Conservation (phyloP, 2,329 filamentous ascomycete species). For the Ceratocystis variospora region DNA sequence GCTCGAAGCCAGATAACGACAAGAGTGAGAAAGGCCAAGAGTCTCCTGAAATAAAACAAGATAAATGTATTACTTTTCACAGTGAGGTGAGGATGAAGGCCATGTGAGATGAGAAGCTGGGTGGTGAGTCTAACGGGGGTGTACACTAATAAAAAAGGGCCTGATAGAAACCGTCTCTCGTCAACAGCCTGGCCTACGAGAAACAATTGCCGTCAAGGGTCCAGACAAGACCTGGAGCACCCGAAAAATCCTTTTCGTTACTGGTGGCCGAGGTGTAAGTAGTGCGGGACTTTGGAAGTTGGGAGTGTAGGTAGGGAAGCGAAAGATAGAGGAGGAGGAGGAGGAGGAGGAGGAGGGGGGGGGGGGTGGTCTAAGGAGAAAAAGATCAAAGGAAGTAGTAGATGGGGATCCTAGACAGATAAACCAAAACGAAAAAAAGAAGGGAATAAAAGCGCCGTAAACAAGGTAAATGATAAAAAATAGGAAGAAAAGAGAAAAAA, state of each 20-base stretch:
- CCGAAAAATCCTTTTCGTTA: neutral
- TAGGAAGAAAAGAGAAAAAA: neutral
- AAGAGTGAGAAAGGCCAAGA: neutral
- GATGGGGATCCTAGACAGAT: neutral
- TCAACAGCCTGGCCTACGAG: neutral
- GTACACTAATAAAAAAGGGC: neutral
- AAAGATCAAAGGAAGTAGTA: slow-evolving; percentile 1
- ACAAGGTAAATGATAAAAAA: neutral
- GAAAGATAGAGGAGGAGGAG: neutral
- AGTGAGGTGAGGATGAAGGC: neutral
- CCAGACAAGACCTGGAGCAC: slow-evolving; percentile 1
- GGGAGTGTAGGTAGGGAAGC: neutral
- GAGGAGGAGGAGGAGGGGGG: neutral
- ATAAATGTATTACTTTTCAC: neutral
- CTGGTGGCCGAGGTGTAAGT: neutral
- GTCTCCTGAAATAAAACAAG: neutral
- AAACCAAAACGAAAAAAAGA: slow-evolving; percentile 6
- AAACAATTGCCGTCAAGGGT: slow-evolving; percentile 2
- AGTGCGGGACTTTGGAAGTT: neutral
- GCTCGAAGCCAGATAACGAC: neutral
- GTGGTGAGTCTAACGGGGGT: neutral
- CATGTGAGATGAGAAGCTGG: too few species aligned
- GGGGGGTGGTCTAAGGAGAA: neutral
- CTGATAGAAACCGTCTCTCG: neutral
- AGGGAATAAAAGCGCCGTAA: slow-evolving; percentile 8